A percentile compares a stretch with the other conserved stretches of the same genome.
These are phyloP conservation scores for Hirsutella minnesotensis DNA, from an alignment of 2,329 filamentous ascomycete species.

Conservation along the genomic window DNA sequence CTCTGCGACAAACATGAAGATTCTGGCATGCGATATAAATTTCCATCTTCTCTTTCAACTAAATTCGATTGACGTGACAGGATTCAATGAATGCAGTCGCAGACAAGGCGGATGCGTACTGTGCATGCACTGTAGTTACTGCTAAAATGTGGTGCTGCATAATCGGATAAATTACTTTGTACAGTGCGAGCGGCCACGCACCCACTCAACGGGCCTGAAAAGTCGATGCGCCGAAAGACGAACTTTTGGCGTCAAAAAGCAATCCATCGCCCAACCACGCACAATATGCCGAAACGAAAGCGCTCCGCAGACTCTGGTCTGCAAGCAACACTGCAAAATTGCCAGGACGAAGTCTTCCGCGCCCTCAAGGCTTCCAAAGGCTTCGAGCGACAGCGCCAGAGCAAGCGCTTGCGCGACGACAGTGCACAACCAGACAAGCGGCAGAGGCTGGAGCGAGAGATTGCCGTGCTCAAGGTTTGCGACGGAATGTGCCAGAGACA, in stretches of 20 bases:
- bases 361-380: constrained; percentile 63
- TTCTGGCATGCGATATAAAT: no score
- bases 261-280: not conserved
- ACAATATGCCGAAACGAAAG: constrained; percentile 46
- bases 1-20: no score
- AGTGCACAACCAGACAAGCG: constrained; percentile 36
- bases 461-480: constrained; percentile 41
- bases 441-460: constrained; percentile 49
- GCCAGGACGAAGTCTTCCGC: constrained; percentile 48
- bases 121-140: no score
- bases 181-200: no score
- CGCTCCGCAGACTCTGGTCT: constrained; percentile 31
- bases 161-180: no score
- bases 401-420: constrained; percentile 42
- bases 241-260: not conserved
- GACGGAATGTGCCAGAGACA: not conserved
- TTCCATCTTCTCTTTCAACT: no score
- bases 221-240: not conserved
- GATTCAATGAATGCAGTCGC: no score
- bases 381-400: constrained; percentile 67
- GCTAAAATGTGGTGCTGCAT: no score
- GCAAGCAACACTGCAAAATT: constrained; percentile 38
- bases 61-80: no score
- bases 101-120: no score
- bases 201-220: no score